Evolutionary conservation across 441 rosid species (phyloP).

Genomic region (Manihot esculenta): DNA sequence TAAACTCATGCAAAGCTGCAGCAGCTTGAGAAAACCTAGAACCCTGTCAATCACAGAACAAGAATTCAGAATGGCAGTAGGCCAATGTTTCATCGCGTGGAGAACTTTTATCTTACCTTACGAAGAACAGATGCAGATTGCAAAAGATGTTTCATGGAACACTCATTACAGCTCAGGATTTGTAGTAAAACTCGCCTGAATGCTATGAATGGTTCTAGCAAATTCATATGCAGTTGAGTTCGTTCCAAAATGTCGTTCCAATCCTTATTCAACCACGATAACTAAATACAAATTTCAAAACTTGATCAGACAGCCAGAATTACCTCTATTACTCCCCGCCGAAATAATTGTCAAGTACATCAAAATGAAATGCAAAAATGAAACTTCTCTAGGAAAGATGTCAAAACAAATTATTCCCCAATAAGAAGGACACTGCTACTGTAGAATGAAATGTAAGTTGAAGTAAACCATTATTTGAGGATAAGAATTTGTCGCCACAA

Average conservation of each 20-base stretch:
- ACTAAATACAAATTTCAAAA: slow-evolving; percentile 43
- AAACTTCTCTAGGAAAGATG: not conserved
- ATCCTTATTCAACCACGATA: slow-evolving; percentile 71
- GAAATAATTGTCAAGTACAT: not conserved
- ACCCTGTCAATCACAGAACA: slow-evolving; percentile 52
- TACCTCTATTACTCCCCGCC: not conserved
- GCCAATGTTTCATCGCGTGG: slow-evolving; percentile 4
- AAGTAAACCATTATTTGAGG: not conserved
- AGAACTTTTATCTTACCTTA: slow-evolving; percentile 53
- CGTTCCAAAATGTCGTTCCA: slow-evolving; percentile 73
- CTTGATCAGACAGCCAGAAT: slow-evolving; percentile 18
- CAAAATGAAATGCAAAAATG: not conserved
- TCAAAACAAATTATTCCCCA: not conserved
- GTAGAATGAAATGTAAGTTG: not conserved
- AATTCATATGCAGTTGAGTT: slow-evolving; percentile 87
- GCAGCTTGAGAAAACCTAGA: slow-evolving; percentile 88
- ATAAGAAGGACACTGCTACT: too few relatives aligned
- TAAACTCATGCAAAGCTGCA: slow-evolving; percentile 86
- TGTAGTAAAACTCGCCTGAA: slow-evolving; percentile 89
- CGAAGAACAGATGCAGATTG: slow-evolving; percentile 92
- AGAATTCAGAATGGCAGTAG: slow-evolving; percentile 21
- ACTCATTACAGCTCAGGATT: slow-evolving; percentile 66
- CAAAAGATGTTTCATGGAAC: slow-evolving; percentile 73
- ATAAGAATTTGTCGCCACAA: not conserved
- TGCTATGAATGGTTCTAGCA: slow-evolving; percentile 92